Percentiles rank a stretch among this genome's conserved stretches.
These are phyloP conservation scores for Castanea sativa DNA, from an alignment of 306 rosid genomes.

Conservation along the genomic window DNA sequence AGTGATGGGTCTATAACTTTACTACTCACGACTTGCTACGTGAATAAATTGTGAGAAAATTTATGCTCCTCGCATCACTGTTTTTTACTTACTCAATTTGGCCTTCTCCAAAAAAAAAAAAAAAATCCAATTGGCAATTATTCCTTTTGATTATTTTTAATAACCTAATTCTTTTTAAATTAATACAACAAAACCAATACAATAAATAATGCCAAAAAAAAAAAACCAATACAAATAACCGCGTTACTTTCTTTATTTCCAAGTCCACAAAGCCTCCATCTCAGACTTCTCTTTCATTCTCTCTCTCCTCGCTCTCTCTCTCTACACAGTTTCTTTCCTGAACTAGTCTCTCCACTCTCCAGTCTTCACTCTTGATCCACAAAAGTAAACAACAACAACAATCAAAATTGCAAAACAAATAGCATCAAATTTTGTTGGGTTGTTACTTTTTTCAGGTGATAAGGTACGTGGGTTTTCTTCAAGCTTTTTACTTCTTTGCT, in stretches of 20 bases:
- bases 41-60: too few relatives aligned
- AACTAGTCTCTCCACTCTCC: too few relatives aligned
- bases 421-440: background rate
- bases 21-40: rapidly evolving
- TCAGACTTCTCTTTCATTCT: background rate
- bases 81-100: too few relatives aligned
- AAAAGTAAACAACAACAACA: background rate
- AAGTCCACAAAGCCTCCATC: background rate
- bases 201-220: too few relatives aligned
- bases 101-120: too few relatives aligned
- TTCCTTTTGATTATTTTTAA: background rate
- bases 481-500: background rate
- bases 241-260: background rate
- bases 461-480: background rate
- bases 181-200: background rate
- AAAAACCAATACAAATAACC: background rate
- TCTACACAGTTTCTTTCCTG: background rate
- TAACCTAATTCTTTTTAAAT: too few relatives aligned
- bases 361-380: background rate
- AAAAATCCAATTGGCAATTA: too few relatives aligned
- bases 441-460: background rate
- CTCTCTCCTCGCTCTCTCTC: background rate
- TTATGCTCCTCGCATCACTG: too few relatives aligned
- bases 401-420: background rate
- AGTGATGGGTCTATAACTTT: too few relatives aligned